Evolutionary conservation across 331 rosid genomes (phyloP).

Genomic region (Stylosanthes scabra): DNA sequence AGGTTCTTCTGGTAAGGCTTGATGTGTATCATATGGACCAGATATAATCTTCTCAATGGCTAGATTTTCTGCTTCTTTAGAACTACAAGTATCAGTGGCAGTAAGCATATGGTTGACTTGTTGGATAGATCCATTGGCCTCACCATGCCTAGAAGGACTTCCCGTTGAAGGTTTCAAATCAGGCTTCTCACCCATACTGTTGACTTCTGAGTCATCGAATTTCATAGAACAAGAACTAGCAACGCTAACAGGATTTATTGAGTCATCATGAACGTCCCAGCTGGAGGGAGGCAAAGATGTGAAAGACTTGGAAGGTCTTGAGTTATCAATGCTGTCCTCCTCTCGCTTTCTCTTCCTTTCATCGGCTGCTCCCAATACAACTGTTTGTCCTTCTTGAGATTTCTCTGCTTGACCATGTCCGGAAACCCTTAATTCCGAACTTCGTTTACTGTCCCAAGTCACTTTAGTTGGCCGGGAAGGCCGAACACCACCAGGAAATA

Average conservation of each 20-base stretch:
- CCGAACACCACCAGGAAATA: constrained; percentile 80
- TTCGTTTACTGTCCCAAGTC: constrained; percentile 69
- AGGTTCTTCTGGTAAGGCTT: constrained; percentile 62
- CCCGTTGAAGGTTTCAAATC: constrained; percentile 51
- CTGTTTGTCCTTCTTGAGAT: constrained; percentile 52
- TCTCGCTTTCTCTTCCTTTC: constrained; percentile 70
- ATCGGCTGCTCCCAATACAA: constrained; percentile 49
- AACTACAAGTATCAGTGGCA: constrained; percentile 48
- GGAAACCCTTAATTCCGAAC: constrained; percentile 64
- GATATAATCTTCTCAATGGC: constrained; percentile 66
- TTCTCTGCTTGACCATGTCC: constrained; percentile 52
- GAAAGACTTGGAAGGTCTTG: constrained; percentile 48
- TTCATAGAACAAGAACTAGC: constrained; percentile 51
- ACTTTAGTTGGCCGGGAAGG: constrained; percentile 64
- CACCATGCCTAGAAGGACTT: constrained; percentile 48
- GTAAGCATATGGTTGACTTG: constrained; percentile 34
- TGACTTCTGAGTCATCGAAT: constrained; percentile 42
- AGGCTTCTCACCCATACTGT: constrained; percentile 48
- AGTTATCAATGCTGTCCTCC: constrained; percentile 56
- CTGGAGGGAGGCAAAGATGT: constrained; percentile 41
- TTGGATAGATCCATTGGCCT: constrained; percentile 48
- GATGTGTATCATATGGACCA: constrained; percentile 60
- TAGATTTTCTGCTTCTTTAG: constrained; percentile 69
- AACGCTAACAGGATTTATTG: constrained; percentile 45
- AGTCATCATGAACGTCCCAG: constrained; percentile 56